A percentile compares a stretch with the other conserved stretches of the same genome.
Conservation (phyloP, 768 basidiomycete species). For the Mrakia gelida region DNA sequence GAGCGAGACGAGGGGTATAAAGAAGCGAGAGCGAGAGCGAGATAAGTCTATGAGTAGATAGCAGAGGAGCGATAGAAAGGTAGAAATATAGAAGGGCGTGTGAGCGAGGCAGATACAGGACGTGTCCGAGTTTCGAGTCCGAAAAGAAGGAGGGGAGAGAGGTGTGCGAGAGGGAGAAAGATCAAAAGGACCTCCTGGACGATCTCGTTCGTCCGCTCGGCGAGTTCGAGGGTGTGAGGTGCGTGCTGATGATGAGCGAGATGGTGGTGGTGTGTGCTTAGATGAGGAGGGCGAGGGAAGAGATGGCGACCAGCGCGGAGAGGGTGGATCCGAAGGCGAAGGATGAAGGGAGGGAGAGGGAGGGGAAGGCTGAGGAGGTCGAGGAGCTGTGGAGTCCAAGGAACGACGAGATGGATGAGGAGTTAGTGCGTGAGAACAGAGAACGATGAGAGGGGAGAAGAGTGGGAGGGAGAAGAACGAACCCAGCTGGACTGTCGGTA, state of each 20-base stretch:
- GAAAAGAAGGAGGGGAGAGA: too few relatives aligned
- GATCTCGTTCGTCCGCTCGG: too few relatives aligned
- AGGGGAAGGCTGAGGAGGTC: not conserved
- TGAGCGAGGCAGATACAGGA: too few relatives aligned
- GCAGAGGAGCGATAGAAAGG: too few relatives aligned
- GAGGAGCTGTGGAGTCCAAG: not conserved
- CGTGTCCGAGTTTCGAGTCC: too few relatives aligned
- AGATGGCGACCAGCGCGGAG: constrained; percentile 4
- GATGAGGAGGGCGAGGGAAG: not conserved
- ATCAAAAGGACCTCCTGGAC: too few relatives aligned
- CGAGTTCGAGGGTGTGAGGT: too few relatives aligned
- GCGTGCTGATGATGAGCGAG: not conserved
- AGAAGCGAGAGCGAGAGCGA: too few relatives aligned
- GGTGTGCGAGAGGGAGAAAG: too few relatives aligned
- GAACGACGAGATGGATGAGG: not conserved
- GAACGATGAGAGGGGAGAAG: not conserved
- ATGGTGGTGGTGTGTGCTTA: not conserved
- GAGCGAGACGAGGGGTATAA: too few relatives aligned
- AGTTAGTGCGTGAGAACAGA: not conserved
- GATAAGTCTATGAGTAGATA: too few relatives aligned
- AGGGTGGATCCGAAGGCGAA: not conserved
- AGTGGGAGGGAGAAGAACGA: not conserved
- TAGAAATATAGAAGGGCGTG: too few relatives aligned
- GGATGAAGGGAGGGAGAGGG: not conserved
- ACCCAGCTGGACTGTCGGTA: constrained; percentile 3